Percentiles rank a stretch among this genome's conserved stretches.
Conservation (phyloP, 2,329 filamentous ascomycete genomes). For the Neodidymelliopsis sp. region DNA sequence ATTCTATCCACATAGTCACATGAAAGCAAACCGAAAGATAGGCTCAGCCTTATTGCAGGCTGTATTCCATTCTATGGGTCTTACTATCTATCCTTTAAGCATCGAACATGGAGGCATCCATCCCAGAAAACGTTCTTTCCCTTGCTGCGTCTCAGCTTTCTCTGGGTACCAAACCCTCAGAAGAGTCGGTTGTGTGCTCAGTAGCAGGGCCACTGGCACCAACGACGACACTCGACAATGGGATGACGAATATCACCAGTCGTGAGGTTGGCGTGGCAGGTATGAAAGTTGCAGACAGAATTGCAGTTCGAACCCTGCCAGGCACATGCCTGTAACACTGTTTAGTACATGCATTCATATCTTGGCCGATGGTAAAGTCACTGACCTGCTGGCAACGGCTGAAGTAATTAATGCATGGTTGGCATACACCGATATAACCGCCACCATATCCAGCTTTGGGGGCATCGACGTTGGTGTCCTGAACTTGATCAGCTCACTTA, state of each 20-base stretch:
- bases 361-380: neutral
- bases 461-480: neutral
- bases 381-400: neutral
- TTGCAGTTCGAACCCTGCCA: neutral
- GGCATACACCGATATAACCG: conserved; percentile 1
- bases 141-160: too few relatives aligned
- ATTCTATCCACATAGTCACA: too few relatives aligned
- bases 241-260: conserved; percentile 3
- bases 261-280: neutral
- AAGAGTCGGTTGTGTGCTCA: neutral
- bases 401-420: neutral
- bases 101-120: too few relatives aligned
- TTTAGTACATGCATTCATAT: neutral
- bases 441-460: too few relatives aligned
- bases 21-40: too few relatives aligned
- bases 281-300: neutral
- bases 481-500: too few relatives aligned
- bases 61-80: too few relatives aligned
- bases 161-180: neutral
- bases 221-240: conserved; percentile 1
- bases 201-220: conserved; percentile 3
- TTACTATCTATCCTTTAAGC: too few relatives aligned
- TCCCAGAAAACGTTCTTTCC: too few relatives aligned
- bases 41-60: too few relatives aligned
- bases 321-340: neutral